Evolutionary conservation across 345 rosid genomes (phyloP).

Genomic region (Capsella bursapastoris): DNA sequence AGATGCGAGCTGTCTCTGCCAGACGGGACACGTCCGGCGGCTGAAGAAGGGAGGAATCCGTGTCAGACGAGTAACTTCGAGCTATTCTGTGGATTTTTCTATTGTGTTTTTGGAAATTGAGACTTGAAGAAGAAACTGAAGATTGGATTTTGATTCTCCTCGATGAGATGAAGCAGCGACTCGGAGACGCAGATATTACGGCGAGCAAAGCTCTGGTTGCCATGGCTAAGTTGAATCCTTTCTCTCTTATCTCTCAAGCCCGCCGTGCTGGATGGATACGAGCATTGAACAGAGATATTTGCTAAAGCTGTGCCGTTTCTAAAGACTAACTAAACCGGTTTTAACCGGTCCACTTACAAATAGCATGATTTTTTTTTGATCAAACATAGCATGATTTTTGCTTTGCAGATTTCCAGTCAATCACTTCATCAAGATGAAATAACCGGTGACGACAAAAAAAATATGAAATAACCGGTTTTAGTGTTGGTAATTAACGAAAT

Average conservation of each 20-base stretch:
- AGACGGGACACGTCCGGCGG: constrained; percentile 70
- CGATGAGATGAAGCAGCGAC: not conserved
- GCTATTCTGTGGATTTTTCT: constrained; percentile 11
- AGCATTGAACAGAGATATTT: not conserved
- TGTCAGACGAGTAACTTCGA: constrained; percentile 48
- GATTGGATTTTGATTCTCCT: not conserved
- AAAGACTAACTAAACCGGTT: not conserved
- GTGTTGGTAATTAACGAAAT: no score
- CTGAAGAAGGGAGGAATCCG: constrained; percentile 52
- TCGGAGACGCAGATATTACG: constrained; percentile 29
- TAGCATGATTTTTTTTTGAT: no score
- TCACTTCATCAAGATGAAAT: not conserved
- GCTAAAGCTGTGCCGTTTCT: not conserved
- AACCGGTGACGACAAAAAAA: no score
- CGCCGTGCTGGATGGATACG: no score
- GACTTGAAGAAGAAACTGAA: not conserved
- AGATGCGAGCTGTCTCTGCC: constrained; percentile 85
- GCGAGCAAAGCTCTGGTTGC: constrained; percentile 46
- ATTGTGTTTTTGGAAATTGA: constrained; percentile 6
- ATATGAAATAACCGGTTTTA: not conserved
- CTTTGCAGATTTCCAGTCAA: not conserved
- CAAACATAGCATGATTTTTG: not conserved
- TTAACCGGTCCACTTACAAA: not conserved
- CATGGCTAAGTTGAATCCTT: constrained; percentile 16
- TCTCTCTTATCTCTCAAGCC: not conserved